These are phyloP conservation scores for Cordyceps cateniannulata DNA, from an alignment of 2,329 filamentous ascomycete species.

Conservation along the genomic window DNA sequence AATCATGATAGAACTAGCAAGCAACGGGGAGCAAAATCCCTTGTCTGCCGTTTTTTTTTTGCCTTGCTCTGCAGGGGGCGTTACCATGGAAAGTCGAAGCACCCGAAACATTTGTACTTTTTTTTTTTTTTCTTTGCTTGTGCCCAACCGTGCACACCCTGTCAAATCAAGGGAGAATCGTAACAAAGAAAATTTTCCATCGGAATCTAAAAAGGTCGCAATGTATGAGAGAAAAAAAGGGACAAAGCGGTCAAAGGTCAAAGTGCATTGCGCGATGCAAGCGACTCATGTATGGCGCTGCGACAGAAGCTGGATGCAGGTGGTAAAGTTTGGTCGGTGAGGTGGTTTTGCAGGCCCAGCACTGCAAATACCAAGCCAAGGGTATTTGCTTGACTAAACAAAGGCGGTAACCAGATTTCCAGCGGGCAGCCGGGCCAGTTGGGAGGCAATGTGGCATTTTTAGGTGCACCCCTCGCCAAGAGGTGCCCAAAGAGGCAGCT, in stretches of 20 bases:
- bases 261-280: neutral
- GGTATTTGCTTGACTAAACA: too few species aligned
- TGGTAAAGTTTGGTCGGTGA: too few species aligned
- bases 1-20: too few species aligned
- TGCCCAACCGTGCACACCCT: slow-evolving; percentile 3
- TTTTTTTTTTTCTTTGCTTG: neutral
- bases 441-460: too few species aligned
- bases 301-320: neutral
- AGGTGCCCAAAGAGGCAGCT: slow-evolving; percentile 4
- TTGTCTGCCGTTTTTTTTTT: too few species aligned
- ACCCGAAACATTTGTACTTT: slow-evolving; percentile 9
- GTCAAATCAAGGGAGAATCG: neutral
- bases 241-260: slow-evolving; percentile 6
- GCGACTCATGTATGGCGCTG: slow-evolving; percentile 3
- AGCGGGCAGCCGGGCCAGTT: too few species aligned
- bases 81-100: neutral
- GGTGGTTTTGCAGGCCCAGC: too few species aligned
- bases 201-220: neutral
- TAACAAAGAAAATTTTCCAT: neutral
- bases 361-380: too few species aligned
- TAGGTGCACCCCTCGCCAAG: neutral
- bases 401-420: too few species aligned
- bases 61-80: too few species aligned
- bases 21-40: too few species aligned
- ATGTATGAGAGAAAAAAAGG: neutral